Evolutionary conservation across 371 early-diverging fungal species (phyloP), one percentile per base, ranked within the genome.

Genomic region (Sporodiniella umbellata): DNA sequence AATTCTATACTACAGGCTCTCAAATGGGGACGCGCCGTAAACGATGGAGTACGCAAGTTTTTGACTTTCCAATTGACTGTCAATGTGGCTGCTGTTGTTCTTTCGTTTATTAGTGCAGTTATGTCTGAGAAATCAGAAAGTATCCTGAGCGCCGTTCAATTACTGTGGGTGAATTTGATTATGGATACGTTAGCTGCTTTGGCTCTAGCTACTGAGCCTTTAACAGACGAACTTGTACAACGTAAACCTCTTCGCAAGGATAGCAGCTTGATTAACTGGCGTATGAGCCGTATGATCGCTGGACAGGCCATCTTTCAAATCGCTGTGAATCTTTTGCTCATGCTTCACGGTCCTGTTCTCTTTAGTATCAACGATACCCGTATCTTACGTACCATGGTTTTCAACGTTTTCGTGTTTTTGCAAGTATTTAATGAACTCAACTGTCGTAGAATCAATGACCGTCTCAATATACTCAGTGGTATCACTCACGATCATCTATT

Each of bases 181-280:
- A 96, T 96, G 24, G 96, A 96, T 68, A 95, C 95, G 10, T 80
- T 95, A 50, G 96, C 98, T 8, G 98, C 98, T 17, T 89, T 94
- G 3, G 93, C 96, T 4, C 84, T 97, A 30, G 96, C 96, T 17
- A 94, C 96, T 69, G 94, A 97, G 69, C 95, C 95, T 12, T 80
- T 93, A 5, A 94, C 94, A 57, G 76, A 90, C 48, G 89, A 85
- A 14, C 84, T 94, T 3, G 90, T 94, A 18, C 40, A 51, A 4
- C 60, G 62, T 2, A 51, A 54, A 25, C 58, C 68, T 1, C 48
- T 56, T 2, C 31, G 51, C n/a, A 60, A 62, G 22, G 45, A 60
- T 26, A 66, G 79, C 42, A 85, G 85, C 11, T 79, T 93, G 48
- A 68, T 94, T 28, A 84, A 81, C 19, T 31, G 54, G 25, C 54